Evolutionary conservation across 495 filamentous ascomycete species (phyloP), one percentile per base, ranked within the genome.

Genomic region (Penicillium arizonense): DNA sequence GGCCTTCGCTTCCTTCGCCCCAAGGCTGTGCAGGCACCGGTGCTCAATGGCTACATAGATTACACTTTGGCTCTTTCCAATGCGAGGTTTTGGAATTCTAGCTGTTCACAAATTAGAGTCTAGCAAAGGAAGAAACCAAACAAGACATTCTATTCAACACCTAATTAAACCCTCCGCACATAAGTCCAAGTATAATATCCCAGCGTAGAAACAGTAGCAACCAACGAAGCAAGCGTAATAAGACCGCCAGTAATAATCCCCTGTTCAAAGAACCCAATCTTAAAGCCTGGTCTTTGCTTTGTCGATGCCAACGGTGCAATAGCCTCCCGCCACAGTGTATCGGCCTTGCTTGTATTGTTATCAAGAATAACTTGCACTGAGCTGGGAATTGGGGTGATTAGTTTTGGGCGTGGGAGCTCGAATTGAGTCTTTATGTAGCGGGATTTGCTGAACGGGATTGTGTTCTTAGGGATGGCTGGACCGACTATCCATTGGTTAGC

Each of bases 211-310:
- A 66, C 51, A 2, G 55, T 59, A 10, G 60, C 61, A 5, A 69
- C 38, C 13, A 69, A 23, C 1, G 65, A 68, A 41, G 50, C 53
- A 14, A 71, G 41, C 1, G 59, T 65, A 18, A 71, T 55, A 23
- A 64, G 36, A 5, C 62, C 65, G 0, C 75, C 76, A 6, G 71
- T 69, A 24, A 78, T 60, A 26, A 81, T 73, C 2, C 78, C 80
- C 46, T 78, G 75, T 48, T 79, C 76, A 46, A 82, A 82, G 64
- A 77, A 82, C 3, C 77, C 80, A 49, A 79, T 62, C 13, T 57
- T 66, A 6, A 59, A 61, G 4, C 69, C 71, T 12, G 63, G 51
- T 10, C 56, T 52, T 54, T 74, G 73, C 35, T 72, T 72, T 28
- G 63, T 71, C 12, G 66, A 40, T 16, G 69, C 62, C 23, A 80